These are phyloP conservation scores for Serendipita indica DNA, from an alignment of 768 basidiomycete species.

Conservation along the genomic window DNA sequence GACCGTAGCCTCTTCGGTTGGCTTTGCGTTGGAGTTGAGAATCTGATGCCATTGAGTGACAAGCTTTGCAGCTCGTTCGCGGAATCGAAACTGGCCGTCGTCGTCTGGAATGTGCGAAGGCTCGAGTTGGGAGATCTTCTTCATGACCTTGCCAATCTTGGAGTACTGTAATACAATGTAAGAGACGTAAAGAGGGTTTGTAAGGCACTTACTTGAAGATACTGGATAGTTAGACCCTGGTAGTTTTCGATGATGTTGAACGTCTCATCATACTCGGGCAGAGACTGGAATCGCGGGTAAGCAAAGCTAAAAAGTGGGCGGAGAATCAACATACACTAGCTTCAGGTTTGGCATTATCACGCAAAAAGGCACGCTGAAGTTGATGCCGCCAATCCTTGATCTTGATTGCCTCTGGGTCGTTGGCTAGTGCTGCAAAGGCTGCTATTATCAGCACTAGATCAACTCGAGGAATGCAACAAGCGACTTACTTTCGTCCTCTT, in stretches of 20 bases:
- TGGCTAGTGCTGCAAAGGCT: constrained; percentile 22
- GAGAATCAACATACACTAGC: constrained; percentile 37
- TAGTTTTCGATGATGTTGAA: constrained; percentile 68
- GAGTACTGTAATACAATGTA: constrained; percentile 39
- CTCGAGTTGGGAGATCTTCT: constrained; percentile 52
- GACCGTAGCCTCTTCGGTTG: not conserved
- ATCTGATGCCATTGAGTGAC: constrained; percentile 49
- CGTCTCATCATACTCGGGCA: constrained; percentile 53
- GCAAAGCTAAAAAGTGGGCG: constrained; percentile 12
- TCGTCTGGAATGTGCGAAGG: constrained; percentile 44
- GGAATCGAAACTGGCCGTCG: constrained; percentile 50
- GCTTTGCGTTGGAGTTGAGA: not conserved
- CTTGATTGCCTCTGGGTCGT: constrained; percentile 49
- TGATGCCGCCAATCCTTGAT: constrained; percentile 88
- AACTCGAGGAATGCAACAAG: not conserved
- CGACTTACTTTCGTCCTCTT: constrained; percentile 42
- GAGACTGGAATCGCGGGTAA: constrained; percentile 41
- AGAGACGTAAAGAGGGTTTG: not conserved
- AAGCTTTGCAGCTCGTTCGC: constrained; percentile 49
- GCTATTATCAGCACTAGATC: not conserved
- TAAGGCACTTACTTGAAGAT: constrained; percentile 38
- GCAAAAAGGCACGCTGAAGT: constrained; percentile 75
- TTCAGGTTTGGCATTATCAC: constrained; percentile 40
- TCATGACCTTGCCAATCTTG: constrained; percentile 79
- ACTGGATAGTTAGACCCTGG: constrained; percentile 60